phyloP scores from a whole-genome alignment of 169 alveolate genomes.

The Eimeria falciformis region DNA sequence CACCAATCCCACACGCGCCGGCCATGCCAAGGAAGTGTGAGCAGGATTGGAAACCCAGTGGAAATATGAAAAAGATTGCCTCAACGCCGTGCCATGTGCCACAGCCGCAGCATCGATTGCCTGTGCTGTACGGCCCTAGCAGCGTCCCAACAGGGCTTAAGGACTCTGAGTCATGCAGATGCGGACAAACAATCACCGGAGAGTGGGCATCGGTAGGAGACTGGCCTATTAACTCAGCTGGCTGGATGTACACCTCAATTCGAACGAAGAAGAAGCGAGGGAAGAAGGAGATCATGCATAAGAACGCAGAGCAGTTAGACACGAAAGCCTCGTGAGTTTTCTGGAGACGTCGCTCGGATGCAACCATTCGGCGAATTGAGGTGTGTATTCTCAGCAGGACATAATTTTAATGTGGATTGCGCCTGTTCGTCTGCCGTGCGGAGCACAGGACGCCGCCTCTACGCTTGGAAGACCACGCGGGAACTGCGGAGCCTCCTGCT shows the following conservation, averaged over 20 bases:
- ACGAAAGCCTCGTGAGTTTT: slow-evolving; percentile 30
- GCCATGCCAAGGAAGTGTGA: too few relatives aligned
- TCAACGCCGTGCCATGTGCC: too few relatives aligned
- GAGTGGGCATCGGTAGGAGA: background rate
- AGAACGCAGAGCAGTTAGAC: slow-evolving; percentile 16
- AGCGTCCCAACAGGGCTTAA: slow-evolving; percentile 6
- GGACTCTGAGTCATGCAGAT: background rate
- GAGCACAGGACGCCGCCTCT: slow-evolving; percentile 42
- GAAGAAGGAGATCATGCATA: background rate
- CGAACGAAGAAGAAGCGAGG: slow-evolving; percentile 47
- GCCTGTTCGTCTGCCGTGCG: background rate
- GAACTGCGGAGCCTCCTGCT: slow-evolving; percentile 65
- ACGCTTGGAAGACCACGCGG: slow-evolving; percentile 53
- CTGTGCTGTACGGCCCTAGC: slow-evolving; percentile 18
- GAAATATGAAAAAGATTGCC: too few relatives aligned
- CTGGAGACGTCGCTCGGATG: too few relatives aligned
- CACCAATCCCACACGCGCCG: too few relatives aligned
- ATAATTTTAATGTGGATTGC: background rate
- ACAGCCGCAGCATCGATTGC: background rate
- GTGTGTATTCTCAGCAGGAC: too few relatives aligned
- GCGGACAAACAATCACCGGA: background rate
- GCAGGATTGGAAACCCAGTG: too few relatives aligned
- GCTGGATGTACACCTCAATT: slow-evolving; percentile 37
- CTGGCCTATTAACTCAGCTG: background rate
- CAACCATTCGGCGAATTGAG: too few relatives aligned